These are phyloP conservation scores for Forsythia suspensa DNA, from an alignment of 257 asterid species.

Conservation along the genomic window DNA sequence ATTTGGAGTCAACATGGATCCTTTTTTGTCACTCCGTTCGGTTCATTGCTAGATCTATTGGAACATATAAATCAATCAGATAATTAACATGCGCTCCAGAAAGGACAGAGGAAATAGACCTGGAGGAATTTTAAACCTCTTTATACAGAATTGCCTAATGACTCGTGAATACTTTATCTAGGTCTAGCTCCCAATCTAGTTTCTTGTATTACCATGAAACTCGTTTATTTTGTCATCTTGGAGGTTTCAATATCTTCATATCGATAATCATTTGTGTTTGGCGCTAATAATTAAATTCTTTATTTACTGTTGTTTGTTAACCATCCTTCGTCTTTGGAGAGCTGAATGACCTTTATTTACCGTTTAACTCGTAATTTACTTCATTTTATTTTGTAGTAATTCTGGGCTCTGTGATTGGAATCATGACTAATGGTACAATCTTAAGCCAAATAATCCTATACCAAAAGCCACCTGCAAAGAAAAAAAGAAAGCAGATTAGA, in stretches of 20 bases:
- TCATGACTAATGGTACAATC: constrained; percentile 81
- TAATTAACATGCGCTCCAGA: too few relatives aligned
- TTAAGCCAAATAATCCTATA: constrained; percentile 76
- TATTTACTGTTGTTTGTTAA: not conserved
- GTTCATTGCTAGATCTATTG: too few relatives aligned
- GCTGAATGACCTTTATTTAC: not conserved
- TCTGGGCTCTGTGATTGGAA: constrained; percentile 77
- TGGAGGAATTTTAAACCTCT: not conserved
- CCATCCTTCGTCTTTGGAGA: not conserved
- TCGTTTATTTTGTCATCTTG: not conserved
- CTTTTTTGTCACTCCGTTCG: not conserved
- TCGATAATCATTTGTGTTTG: not conserved
- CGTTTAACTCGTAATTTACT: constrained; percentile 11
- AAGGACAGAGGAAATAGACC: not conserved
- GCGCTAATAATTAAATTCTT: not conserved
- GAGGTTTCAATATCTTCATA: not conserved
- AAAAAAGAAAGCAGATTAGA: constrained; percentile 74
- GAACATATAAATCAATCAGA: too few relatives aligned
- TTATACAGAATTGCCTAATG: not conserved
- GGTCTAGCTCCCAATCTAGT: not conserved
- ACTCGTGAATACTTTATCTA: not conserved
- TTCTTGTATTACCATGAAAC: not conserved
- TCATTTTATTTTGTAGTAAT: constrained; percentile 51
- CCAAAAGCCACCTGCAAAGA: constrained; percentile 58
- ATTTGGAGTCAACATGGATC: not conserved